A percentile compares a stretch with the other conserved stretches of the same genome.
Conservation (phyloP, 257 asterid species). For the Linderniella brevidens region DNA sequence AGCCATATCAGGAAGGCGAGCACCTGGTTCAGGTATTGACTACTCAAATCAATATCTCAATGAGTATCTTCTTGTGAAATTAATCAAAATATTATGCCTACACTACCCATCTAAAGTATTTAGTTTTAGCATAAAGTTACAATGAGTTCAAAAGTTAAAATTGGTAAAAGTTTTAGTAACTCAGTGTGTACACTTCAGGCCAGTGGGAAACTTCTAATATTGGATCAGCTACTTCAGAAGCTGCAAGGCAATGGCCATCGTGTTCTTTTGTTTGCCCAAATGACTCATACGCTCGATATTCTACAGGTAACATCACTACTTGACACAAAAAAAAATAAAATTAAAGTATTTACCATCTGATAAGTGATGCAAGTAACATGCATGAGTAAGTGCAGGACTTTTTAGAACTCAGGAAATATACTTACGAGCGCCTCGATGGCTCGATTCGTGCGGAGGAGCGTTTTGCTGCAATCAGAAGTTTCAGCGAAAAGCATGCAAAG, state of each 20-base stretch:
- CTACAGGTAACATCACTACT: constrained; percentile 37
- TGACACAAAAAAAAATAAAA: too few species aligned
- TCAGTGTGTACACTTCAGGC: constrained; percentile 27
- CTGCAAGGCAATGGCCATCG: constrained; percentile 60
- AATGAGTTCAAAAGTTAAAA: too few species aligned
- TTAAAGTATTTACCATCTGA: too few species aligned
- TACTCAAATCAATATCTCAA: constrained; percentile 2
- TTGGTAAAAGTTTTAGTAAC: too few species aligned
- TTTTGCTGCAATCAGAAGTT: constrained; percentile 85
- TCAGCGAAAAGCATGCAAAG: constrained; percentile 30
- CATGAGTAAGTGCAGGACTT: constrained; percentile 43
- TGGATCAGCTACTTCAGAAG: constrained; percentile 66
- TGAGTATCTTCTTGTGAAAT: background rate
- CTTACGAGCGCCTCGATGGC: constrained; percentile 97
- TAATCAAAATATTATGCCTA: constrained; percentile 6
- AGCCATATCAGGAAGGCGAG: constrained; percentile 95
- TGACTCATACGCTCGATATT: constrained; percentile 90
- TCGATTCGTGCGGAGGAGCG: constrained; percentile 96
- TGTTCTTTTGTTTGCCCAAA: constrained; percentile 81
- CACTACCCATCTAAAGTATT: background rate
- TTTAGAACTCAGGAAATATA: constrained; percentile 62
- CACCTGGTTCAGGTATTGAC: constrained; percentile 79
- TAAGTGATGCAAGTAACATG: too few species aligned
- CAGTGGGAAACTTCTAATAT: constrained; percentile 71
- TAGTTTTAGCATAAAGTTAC: background rate